Conservation (phyloP, 495 filamentous ascomycete species). For the Penicillium atrosanguineum region DNA sequence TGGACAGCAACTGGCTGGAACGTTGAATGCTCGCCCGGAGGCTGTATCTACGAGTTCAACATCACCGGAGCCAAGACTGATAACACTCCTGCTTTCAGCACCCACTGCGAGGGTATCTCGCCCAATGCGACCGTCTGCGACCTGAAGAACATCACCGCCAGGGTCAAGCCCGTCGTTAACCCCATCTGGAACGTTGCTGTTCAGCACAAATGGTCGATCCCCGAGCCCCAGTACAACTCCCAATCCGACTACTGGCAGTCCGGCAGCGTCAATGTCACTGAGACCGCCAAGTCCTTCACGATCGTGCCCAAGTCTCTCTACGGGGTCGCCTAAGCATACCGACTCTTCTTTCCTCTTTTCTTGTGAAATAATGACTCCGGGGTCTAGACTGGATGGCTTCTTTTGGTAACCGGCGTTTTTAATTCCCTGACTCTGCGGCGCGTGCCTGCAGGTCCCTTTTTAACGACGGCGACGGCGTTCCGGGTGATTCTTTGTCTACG, state of each 20-base stretch:
- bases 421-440: neutral
- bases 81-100: slow-evolving; percentile 41
- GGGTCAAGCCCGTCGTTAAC: slow-evolving; percentile 19
- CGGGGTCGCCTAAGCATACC: slow-evolving; percentile 15
- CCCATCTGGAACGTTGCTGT: slow-evolving; percentile 36
- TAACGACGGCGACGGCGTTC: slow-evolving; percentile 9
- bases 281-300: slow-evolving; percentile 5
- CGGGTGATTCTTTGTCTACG: neutral
- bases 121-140: slow-evolving; percentile 25
- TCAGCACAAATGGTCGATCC: slow-evolving; percentile 29
- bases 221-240: slow-evolving; percentile 13
- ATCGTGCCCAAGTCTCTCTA: slow-evolving; percentile 18
- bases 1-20: slow-evolving; percentile 30
- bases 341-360: neutral
- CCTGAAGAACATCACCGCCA: slow-evolving; percentile 26
- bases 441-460: neutral
- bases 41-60: slow-evolving; percentile 37
- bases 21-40: slow-evolving; percentile 34
- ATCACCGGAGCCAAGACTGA: slow-evolving; percentile 25
- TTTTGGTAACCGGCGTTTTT: slow-evolving; percentile 5
- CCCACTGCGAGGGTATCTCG: slow-evolving; percentile 37
- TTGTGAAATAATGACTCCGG: neutral
- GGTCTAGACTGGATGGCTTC: neutral
- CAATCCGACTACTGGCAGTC: slow-evolving; percentile 20
- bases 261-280: slow-evolving; percentile 14